Percentiles rank a stretch among this genome's conserved stretches.
phyloP scores from a whole-genome alignment of 1,139 yeast genomes.

The Sugiyamaella paludigena region DNA sequence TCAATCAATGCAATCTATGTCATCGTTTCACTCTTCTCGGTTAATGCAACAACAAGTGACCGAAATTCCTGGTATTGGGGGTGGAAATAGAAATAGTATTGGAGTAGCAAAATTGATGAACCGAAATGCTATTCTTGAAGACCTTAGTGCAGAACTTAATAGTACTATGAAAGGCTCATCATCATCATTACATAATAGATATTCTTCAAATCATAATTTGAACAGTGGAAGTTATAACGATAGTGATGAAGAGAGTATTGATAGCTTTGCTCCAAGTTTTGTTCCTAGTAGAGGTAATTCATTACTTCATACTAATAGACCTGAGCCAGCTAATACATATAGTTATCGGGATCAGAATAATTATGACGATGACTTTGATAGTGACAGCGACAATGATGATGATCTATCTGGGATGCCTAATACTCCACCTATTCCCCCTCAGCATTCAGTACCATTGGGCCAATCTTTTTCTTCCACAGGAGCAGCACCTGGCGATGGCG shows the following conservation, averaged over 20 bases:
- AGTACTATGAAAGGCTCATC: slow-evolving; percentile 9
- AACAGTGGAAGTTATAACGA: slow-evolving; percentile 12
- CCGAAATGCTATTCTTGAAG: slow-evolving; percentile 28
- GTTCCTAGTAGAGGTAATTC: slow-evolving; percentile 9
- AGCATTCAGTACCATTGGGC: slow-evolving; percentile 26
- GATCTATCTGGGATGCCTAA: slow-evolving; percentile 16
- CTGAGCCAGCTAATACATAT: not conserved
- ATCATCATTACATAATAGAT: slow-evolving; percentile 2
- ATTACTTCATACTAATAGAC: not conserved
- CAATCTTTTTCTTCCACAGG: slow-evolving; percentile 1
- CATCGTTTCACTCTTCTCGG: too few species aligned
- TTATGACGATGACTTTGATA: slow-evolving; percentile 9
- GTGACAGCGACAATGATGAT: slow-evolving; percentile 13
- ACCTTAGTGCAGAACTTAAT: slow-evolving; percentile 28
- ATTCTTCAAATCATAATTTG: slow-evolving; percentile 5
- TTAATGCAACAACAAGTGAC: too few species aligned
- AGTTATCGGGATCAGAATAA: not conserved
- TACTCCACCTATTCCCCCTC: slow-evolving; percentile 35
- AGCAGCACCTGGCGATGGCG: not conserved
- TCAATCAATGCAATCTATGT: too few species aligned
- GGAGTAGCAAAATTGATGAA: not conserved
- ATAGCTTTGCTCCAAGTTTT: slow-evolving; percentile 8
- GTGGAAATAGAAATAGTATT: too few species aligned
- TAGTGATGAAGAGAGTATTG: slow-evolving; percentile 8
- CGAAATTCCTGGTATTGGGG: too few species aligned